Evolutionary conservation across 345 rosid species (phyloP), one percentile per base, ranked within the genome.

Genomic region (Eucalyptus viminalis): DNA sequence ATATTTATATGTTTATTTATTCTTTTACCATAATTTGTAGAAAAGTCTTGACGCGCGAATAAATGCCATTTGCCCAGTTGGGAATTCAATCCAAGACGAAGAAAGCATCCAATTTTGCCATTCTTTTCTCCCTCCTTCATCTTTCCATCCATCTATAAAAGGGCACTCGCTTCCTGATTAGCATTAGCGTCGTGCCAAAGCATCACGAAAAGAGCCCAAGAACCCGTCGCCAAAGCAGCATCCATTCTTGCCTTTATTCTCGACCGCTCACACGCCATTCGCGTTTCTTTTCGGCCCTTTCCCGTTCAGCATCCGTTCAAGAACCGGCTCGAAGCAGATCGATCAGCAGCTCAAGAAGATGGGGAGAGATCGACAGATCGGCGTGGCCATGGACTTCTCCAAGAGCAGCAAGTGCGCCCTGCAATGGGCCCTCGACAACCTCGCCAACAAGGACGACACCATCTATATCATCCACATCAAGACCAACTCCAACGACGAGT

Each of bases 301-400:
- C 12, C 45, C 45, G 27, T 9, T 37, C 22, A 40, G 9, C 85
- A 37, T 40, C 54, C 25, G 87, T 17, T 10, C 53, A 17, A 2
- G 37, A 47, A 49, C 34, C 29, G 54, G 87, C 2, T 14, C 37
- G 34, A 12, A 47, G 25, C 34, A 49, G 51, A 49, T 86, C 87
- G 34, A 49, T 17, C 56, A 2, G 40, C 87, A 24, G 56, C 15
- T 86, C 58, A 24, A 83, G 86, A 95, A 92, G 92, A 95, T 97
- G 97, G 54, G 92, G 8, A 93, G 94, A 29, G 98, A 95, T 50
- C 95, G 95, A 91, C 96, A 80, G 49, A 92, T 96, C 16, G 99
- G 99, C 4, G 93, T 97, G 90, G 99, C 99, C 15, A 91, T 98
- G 99, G 99, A 98, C 88, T 98, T 96, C 95, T 98, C 99, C 1